phyloP scores from a whole-genome alignment of 202 grass and related monocot genomes.

The Setaria italica region DNA sequence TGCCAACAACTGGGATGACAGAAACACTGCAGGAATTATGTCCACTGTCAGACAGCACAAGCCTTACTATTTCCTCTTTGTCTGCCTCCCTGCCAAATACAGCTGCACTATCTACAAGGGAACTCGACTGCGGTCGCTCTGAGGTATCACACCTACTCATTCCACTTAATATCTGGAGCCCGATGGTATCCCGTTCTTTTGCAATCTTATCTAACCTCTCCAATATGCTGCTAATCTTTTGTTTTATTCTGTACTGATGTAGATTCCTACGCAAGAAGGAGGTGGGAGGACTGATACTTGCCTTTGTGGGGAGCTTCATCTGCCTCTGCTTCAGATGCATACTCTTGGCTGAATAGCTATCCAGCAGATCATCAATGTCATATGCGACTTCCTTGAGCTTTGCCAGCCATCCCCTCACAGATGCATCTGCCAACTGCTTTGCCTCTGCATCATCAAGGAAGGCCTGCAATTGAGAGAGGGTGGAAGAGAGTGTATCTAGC shows the following conservation, averaged over 20 bases:
- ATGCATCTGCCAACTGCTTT: constrained; percentile 58
- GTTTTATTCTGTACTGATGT: constrained; percentile 56
- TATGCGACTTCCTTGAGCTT: constrained; percentile 71
- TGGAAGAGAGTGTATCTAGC: constrained; percentile 57
- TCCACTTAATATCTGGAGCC: constrained; percentile 61
- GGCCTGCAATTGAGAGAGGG: constrained; percentile 55
- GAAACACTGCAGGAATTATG: constrained; percentile 52
- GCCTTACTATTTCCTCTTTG: constrained; percentile 59
- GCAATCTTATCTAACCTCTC: constrained; percentile 65
- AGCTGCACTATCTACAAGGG: constrained; percentile 63
- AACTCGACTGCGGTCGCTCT: constrained; percentile 56
- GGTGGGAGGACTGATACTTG: constrained; percentile 45
- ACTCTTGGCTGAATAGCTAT: constrained; percentile 55
- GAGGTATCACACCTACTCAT: constrained; percentile 48
- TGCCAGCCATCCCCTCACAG: constrained; percentile 60
- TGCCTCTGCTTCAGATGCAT: constrained; percentile 41
- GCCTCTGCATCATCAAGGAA: constrained; percentile 76
- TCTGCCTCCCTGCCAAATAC: constrained; percentile 71
- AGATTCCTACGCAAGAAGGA: constrained; percentile 52
- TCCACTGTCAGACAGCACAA: constrained; percentile 57
- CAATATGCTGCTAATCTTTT: constrained; percentile 57
- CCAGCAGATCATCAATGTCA: constrained; percentile 71
- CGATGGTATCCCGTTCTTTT: constrained; percentile 63
- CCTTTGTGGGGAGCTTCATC: constrained; percentile 38
- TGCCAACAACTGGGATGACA: constrained; percentile 69